These are phyloP conservation scores for Crucihimalaya himalaica DNA, from an alignment of 345 rosid species.

Conservation along the genomic window DNA sequence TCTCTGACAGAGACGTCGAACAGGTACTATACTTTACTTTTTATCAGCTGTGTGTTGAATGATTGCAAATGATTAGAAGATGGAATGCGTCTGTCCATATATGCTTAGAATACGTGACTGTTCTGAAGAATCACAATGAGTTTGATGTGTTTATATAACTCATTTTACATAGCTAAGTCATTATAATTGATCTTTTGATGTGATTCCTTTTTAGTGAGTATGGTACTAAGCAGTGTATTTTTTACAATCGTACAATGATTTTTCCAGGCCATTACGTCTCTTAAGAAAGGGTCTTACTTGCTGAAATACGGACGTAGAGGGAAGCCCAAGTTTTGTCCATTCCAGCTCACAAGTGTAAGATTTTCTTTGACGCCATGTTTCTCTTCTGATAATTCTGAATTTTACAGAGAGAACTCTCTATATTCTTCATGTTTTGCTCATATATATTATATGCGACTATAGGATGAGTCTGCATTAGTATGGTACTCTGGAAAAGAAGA, in stretches of 20 bases:
- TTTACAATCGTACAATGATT: not conserved
- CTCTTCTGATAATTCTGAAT: not conserved
- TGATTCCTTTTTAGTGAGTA: not conserved
- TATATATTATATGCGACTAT: constrained; percentile 17
- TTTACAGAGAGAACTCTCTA: not conserved
- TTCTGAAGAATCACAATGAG: not conserved
- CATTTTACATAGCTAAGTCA: not conserved
- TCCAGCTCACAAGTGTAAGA: constrained; percentile 75
- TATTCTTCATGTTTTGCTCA: constrained; percentile 15
- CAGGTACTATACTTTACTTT: constrained; percentile 51
- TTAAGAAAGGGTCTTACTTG: constrained; percentile 82
- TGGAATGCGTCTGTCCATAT: not conserved
- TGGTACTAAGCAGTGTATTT: not conserved
- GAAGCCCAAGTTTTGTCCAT: constrained; percentile 90
- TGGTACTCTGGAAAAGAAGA: constrained; percentile 93
- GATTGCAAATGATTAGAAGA: not conserved
- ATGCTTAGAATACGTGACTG: not conserved
- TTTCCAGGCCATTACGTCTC: constrained; percentile 69
- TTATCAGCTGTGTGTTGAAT: not conserved
- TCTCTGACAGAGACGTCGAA: constrained; percentile 74
- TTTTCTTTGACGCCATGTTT: not conserved
- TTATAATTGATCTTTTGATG: not conserved
- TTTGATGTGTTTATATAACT: not conserved
- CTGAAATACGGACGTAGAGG: constrained; percentile 90
- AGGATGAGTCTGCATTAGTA: constrained; percentile 87